These are phyloP conservation scores for Leishmania martiniquensis DNA, from an alignment of 208 protist species.

Conservation along the genomic window DNA sequence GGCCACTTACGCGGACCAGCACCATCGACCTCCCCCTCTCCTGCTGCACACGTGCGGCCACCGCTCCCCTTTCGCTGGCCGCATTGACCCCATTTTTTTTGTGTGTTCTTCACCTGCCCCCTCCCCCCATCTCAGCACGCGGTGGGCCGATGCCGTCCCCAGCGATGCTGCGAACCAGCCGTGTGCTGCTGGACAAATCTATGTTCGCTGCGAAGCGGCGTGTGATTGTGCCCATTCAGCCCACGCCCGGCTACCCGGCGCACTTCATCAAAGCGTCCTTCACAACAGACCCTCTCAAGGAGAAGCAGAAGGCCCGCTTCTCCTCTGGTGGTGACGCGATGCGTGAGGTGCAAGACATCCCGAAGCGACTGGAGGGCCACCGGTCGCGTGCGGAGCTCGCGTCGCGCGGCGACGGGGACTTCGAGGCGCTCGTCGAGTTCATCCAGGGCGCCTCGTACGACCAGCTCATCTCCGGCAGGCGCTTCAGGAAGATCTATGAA, in stretches of 20 bases:
- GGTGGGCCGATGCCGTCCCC: neutral
- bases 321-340: constrained; percentile 88
- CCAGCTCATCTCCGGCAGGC: constrained; percentile 87
- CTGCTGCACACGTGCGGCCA: neutral
- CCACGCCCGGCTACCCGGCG: constrained; percentile 78
- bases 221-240: constrained; percentile 89
- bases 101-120: neutral
- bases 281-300: constrained; percentile 90
- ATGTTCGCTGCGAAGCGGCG: constrained; percentile 93
- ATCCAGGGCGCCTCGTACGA: constrained; percentile 90
- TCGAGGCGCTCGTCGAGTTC: constrained; percentile 88
- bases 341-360: constrained; percentile 88
- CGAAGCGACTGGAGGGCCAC: constrained; percentile 77
- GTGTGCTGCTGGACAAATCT: constrained; percentile 81
- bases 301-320: constrained; percentile 90
- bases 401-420: constrained; percentile 72
- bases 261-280: constrained; percentile 89
- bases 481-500: constrained; percentile 90
- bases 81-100: no score
- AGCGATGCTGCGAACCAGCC: constrained; percentile 37
- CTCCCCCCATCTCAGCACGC: neutral
- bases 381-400: constrained; percentile 70
- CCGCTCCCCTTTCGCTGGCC: no score
- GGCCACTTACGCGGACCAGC: neutral
- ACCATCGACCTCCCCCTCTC: neutral